Base-by-base conservation (phyloP, 768 basidiomycete genomes). In the Naganishia antarctica region DNA sequence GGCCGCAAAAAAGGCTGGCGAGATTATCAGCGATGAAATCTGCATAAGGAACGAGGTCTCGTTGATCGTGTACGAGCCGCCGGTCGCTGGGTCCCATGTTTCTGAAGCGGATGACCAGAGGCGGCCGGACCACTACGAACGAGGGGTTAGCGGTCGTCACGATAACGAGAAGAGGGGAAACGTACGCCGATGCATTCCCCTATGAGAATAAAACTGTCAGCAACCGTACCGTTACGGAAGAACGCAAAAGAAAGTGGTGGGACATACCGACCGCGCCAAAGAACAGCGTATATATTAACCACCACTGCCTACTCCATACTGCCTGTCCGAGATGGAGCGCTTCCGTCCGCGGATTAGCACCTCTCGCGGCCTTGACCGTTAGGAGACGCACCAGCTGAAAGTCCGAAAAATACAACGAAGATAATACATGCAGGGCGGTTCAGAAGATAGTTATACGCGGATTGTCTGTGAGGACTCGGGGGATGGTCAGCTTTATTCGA, bases 11-110 rank as follows among this genome's bases (percentile, higher is more conserved):
- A 84, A 84, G 0, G 83, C 83, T 1, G 85, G 85, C 0, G 81
- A 81, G 44, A 85, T 74, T 69, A 87, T 84, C 2, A 83, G 82
- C 7, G 76, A 74, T 5, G 76, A 75, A n/a, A 84, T 82, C 71
- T 84, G 66, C 34, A 28, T 31, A 37, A 49, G 4, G 40, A 47
- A 51, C 25, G n/a, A 43, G 21, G 43, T 61, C 7, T 34, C 15
- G n/a, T 59, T n/a, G 59, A 47, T 11, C 26, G 1, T 29, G 23
- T 41, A 49, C 44, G 32, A 53, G 28, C 63, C 63, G 2, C 63
- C 63, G 28, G 34, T 18, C 18, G 50, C 21, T 0, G 63, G 63
- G 29, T 46, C 29, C 63, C 63, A 64, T 13, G 44, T 16, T 23
- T 37, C 41, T 11, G 43, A 9, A 15, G 57, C 23, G 13, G 45